Evolutionary conservation across 495 filamentous ascomycete species (phyloP), one percentile per base, ranked within the genome.

Genomic region (Penicillium silybi): DNA sequence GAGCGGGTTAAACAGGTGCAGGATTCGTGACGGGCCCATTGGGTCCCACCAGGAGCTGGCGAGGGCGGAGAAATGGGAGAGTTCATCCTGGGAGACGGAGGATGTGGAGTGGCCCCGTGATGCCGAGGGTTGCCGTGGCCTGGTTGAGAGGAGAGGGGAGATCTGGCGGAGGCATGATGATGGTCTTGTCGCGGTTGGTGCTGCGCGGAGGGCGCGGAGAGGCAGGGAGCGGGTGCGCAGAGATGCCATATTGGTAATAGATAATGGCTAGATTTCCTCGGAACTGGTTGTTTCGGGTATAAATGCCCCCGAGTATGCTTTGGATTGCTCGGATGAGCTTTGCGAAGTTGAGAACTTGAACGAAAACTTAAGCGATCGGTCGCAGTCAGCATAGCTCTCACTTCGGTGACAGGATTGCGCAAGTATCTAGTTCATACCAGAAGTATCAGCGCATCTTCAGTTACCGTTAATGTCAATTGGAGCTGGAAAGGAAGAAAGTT

Each of bases 41-140:
- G 93, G 89, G 71, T 97, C 95, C 93, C 93, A 98, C 93, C 93
- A 98, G 61, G 84, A 85, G 59, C 85, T 88, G 62, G 95, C 93
- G 53, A 98, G 89, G 54, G 84, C 80, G 61, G 89, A 88, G 80
- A 98, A 98, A 74, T 98, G 93, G 37, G 89, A 86, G 52, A 97
- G 78, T 75, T 98, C 93, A 62, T 83, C 77, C 45, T 85, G 80
- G 64, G 91, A 91, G 69, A 97, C 87, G 59, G 87, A 85, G 25
- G 84, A 85, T 52, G 80, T 71, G 37, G 67, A 66, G 59, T 75
- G 72, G 72, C 84, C 47, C 54, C 65, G 68, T 34, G 18, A 43
- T 15, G 38, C 29, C 20, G 18, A 32, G 16, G 34, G 22, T 32
- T 17, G 34, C 17, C 26, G 18, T 29, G 22, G 27, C 29, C 19